Percentiles rank a stretch among this genome's conserved stretches.
phyloP scores from a whole-genome alignment of 2,329 filamentous ascomycete genomes.

The Sporothrix variecibatus region DNA sequence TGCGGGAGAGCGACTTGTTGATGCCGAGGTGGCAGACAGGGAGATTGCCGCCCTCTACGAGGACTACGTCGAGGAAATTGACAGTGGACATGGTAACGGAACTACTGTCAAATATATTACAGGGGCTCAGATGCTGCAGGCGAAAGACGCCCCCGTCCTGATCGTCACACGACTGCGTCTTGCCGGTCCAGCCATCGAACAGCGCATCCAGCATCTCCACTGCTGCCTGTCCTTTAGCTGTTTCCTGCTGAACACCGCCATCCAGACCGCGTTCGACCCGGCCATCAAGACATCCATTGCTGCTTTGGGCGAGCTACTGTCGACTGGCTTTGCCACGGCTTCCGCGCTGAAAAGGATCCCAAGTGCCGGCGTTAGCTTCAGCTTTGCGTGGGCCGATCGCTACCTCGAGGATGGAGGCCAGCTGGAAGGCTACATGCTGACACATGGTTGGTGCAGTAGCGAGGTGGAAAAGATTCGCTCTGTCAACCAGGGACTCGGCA shows the following conservation, averaged over 20 bases:
- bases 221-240: slow-evolving; percentile 31
- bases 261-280: slow-evolving; percentile 32
- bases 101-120: neutral
- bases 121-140: neutral
- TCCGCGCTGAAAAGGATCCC: slow-evolving; percentile 8
- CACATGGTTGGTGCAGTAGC: slow-evolving; percentile 39
- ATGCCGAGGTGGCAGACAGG: neutral
- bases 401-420: slow-evolving; percentile 30
- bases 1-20: neutral
- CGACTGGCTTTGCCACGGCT: slow-evolving; percentile 24
- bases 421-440: slow-evolving; percentile 35
- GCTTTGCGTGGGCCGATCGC: slow-evolving; percentile 28
- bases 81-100: neutral
- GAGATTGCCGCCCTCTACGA: slow-evolving; percentile 16
- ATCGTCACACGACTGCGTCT: slow-evolving; percentile 28
- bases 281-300: slow-evolving; percentile 36
- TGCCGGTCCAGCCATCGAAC: slow-evolving; percentile 14
- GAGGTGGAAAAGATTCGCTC: slow-evolving; percentile 37
- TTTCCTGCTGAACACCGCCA: slow-evolving; percentile 28
- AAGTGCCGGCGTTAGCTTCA: slow-evolving; percentile 19
- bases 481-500: slow-evolving; percentile 32
- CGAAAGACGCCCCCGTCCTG: neutral
- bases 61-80: neutral
- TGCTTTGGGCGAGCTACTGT: slow-evolving; percentile 36
- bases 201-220: slow-evolving; percentile 31